Evolutionary conservation across 805 yeast genomes (phyloP).

Genomic region (Candida chilensis): DNA sequence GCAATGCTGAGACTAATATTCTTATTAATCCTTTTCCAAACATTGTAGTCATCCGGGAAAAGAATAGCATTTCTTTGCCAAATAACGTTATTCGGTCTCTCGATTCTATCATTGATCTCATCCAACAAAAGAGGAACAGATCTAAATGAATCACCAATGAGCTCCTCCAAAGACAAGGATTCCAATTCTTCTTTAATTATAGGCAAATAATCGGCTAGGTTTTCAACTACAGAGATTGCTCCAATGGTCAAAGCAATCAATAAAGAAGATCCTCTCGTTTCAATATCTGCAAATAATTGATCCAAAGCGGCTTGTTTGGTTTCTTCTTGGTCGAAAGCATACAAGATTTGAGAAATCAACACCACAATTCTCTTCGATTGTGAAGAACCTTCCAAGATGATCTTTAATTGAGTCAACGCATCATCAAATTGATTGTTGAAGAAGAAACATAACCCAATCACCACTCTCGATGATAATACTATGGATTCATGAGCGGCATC

Average conservation of each 20-base stretch:
- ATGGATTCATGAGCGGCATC: slow-evolving; percentile 14
- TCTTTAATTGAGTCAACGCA: slow-evolving; percentile 59
- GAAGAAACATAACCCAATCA: slow-evolving; percentile 65
- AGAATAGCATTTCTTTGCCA: slow-evolving; percentile 70
- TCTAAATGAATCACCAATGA: slow-evolving; percentile 39
- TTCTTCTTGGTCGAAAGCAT: slow-evolving; percentile 67
- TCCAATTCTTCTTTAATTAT: slow-evolving; percentile 62
- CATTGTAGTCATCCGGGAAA: slow-evolving; percentile 59
- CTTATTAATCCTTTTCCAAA: slow-evolving; percentile 62
- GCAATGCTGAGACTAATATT: slow-evolving; percentile 54
- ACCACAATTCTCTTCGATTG: slow-evolving; percentile 62
- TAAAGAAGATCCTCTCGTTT: slow-evolving; percentile 55
- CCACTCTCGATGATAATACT: slow-evolving; percentile 51
- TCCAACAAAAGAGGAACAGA: slow-evolving; percentile 52
- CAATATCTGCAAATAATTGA: slow-evolving; percentile 63
- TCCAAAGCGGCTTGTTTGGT: slow-evolving; percentile 79
- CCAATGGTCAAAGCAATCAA: slow-evolving; percentile 68
- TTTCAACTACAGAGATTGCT: slow-evolving; percentile 63
- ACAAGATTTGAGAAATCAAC: slow-evolving; percentile 69
- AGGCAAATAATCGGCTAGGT: slow-evolving; percentile 46
- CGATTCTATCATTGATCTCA: slow-evolving; percentile 36
- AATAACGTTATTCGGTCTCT: slow-evolving; percentile 10
- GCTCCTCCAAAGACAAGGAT: slow-evolving; percentile 33
- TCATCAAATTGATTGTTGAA: slow-evolving; percentile 54
- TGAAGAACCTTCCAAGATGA: slow-evolving; percentile 46